Base-by-base conservation (phyloP, 352 stramenopile genomes). In the Pythium aristosporum region DNA sequence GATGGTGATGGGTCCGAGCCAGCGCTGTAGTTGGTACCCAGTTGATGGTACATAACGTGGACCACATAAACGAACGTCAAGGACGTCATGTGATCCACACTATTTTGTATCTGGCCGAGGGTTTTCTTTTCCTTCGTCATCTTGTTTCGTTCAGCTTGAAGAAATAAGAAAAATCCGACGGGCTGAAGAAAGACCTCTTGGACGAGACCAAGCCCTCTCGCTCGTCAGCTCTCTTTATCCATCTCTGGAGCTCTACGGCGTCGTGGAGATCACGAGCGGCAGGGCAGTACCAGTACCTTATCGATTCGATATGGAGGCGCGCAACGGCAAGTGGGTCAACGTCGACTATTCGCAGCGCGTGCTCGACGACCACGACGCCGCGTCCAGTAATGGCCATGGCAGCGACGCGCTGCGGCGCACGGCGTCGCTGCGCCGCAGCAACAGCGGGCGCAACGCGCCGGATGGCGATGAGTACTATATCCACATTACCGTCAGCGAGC, bases 401-500 rank as follows among this genome's bases (percentile, higher is more conserved):
- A 43, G 3, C 43, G 42, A 46, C 5, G 12, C 39, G 13, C 28
- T 12, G n/a, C 25, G 42, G 18, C 55, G 41, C 39, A 62, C 56
- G 47, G 28, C 53, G 20, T 69, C 52, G 21, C 12, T 68, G 23
- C 61, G 54, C 18, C 52, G 56, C 20, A 63, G 53, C 61, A 57
- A 32, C 44, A 62, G 54, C 37, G 57, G 62, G 23, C 50, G 51
- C 49, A 23, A 18, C 15, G n/a, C 52, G 5, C 12, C 61, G 23
- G 61, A 59, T 7, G 42, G n/a, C 21, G 68, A 74, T 1, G 69
- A 70, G 13, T 61, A 73, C 5, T 76, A 57, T 34, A 91, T 96
- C 64, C 75, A 95, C 69, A 87, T 97, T 64, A 74, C 79, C 0
- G 96, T 99, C 12, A 96, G 87, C 21, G 96, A 99, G 75, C 96